phyloP scores from a whole-genome alignment of 2,329 filamentous ascomycete species.

The Fusarium tricinctum region DNA sequence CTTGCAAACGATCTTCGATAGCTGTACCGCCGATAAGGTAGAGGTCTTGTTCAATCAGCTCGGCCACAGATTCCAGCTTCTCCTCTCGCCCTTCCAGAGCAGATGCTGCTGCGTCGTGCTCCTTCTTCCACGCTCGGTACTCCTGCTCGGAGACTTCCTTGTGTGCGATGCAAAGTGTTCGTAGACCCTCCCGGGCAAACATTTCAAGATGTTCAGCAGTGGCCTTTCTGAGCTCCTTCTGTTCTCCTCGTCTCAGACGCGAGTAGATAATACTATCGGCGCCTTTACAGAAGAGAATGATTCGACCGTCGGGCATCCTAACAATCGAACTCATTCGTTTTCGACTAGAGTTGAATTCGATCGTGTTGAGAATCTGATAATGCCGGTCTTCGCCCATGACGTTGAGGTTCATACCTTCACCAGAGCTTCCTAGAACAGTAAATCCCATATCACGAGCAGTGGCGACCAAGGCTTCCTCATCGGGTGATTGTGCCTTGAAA shows the following conservation, averaged over 20 bases:
- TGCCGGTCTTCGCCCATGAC: conserved; percentile 87
- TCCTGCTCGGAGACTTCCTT: conserved; percentile 84
- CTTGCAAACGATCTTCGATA: conserved; percentile 96
- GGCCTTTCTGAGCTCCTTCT: conserved; percentile 82
- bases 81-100: conserved; percentile 90
- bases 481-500: conserved; percentile 97
- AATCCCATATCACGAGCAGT: conserved; percentile 97
- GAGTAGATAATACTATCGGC: conserved; percentile 98
- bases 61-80: conserved; percentile 90
- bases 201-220: conserved; percentile 97
- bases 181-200: conserved; percentile 94
- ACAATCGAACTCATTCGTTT: conserved; percentile 99
- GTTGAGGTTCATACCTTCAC: conserved; percentile 87
- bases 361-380: conserved; percentile 91
- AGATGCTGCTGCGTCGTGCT: conserved; percentile 88
- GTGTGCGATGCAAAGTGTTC: conserved; percentile 94
- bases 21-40: conserved; percentile 92
- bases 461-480: conserved; percentile 93
- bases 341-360: conserved; percentile 96
- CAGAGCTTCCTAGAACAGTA: conserved; percentile 84
- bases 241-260: conserved; percentile 85
- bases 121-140: conserved; percentile 87
- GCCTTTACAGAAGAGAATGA: conserved; percentile 95
- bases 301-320: conserved; percentile 90
- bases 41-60: conserved; percentile 90